These are phyloP conservation scores for Aspergillus haitiensis DNA, from an alignment of 495 filamentous ascomycete species.

Conservation along the genomic window DNA sequence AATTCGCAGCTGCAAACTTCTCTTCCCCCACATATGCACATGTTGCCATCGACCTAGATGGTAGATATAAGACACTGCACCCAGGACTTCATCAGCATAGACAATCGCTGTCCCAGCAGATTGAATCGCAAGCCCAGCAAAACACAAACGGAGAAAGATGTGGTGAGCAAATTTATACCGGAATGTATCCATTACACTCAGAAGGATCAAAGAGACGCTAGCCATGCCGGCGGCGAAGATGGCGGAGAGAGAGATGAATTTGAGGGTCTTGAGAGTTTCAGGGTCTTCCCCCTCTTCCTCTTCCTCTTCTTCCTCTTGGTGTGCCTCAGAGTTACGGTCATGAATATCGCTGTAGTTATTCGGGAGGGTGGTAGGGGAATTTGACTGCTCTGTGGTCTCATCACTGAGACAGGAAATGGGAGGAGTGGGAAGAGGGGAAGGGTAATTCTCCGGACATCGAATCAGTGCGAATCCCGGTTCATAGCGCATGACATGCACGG, in stretches of 20 bases:
- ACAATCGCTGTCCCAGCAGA: slow-evolving; percentile 27
- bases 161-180: slow-evolving; percentile 24
- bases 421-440: not conserved
- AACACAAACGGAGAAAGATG: slow-evolving; percentile 26
- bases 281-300: slow-evolving; percentile 20
- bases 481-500: slow-evolving; percentile 27
- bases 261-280: slow-evolving; percentile 21
- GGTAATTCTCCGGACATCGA: slow-evolving; percentile 2
- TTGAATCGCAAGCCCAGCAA: slow-evolving; percentile 25
- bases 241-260: slow-evolving; percentile 24
- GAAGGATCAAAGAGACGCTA: slow-evolving; percentile 25
- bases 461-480: slow-evolving; percentile 27
- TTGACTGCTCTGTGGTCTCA: not conserved
- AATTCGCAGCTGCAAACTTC: slow-evolving; percentile 19
- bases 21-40: slow-evolving; percentile 18
- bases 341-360: not conserved
- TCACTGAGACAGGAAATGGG: not conserved
- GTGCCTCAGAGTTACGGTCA: not conserved
- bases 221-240: slow-evolving; percentile 24
- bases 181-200: slow-evolving; percentile 30
- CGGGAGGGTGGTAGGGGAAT: not conserved
- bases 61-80: slow-evolving; percentile 21
- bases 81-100: slow-evolving; percentile 26
- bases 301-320: slow-evolving; percentile 14
- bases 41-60: slow-evolving; percentile 18